Base-by-base conservation (phyloP, 1,284 basidiomycete species). In the Trametes hirsuta region DNA sequence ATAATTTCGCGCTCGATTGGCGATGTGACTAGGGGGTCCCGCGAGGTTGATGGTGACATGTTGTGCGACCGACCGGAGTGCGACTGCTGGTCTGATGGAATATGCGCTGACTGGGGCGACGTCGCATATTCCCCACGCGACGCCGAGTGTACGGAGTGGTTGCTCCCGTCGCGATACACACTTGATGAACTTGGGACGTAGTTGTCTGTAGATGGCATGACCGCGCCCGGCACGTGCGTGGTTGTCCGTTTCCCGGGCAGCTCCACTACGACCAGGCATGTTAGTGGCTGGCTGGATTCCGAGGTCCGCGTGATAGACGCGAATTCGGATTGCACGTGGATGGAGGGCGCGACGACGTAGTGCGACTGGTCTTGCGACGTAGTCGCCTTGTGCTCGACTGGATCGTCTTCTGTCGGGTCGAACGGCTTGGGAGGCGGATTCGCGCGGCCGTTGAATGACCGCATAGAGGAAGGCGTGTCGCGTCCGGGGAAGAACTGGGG, bases 221-320 rank as follows among this genome's bases (percentile, higher is more conserved):
- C 78, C 47, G 86, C 81, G 0, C 85, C 85, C 41, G 86, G 89
- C 40, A 87, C 81, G 65, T 82, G 81, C 1, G 77, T 76, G 4
- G 77, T 72, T 6, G 74, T 77, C 59, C 92, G 80, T 72, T 93
- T 85, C 60, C 85, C 83, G 3, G 95, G 93, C 0, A 97, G 84
- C 75, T 96, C 93, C 69, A 98, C 86, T 61, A 94, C 82, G 59
- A 98, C 87, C 69, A 97, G 91, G 69, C 94, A 96, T 12, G 94
- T 95, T 63, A 97, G 79, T 1, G 91, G 89, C 71, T 93, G 91
- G 59, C 80, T 88, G 48, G 84, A 73, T 68, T 95, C 94, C 59
- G 76, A 76, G 53, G 83, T 87, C 58, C 92, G 85, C 21, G 90
- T 85, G 51, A 97, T 82, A 44, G 89, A 89, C 1, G 88, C 82